These are phyloP conservation scores for Plantago elongata DNA, from an alignment of 257 asterid genomes.

Conservation along the genomic window DNA sequence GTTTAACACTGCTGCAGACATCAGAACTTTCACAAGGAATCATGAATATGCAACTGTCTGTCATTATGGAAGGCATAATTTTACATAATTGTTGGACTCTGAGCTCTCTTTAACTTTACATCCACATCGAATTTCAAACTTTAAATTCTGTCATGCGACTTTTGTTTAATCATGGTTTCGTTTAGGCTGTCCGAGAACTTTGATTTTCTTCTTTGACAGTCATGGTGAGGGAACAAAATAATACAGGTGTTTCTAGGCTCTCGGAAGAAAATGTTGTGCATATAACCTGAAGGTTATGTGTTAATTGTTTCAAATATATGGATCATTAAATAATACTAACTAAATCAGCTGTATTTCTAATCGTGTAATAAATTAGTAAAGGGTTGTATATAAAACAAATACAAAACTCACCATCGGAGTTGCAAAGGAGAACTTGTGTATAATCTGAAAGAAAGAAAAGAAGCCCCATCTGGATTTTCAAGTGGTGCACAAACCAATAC, in stretches of 20 bases:
- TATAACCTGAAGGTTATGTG: conserved; percentile 15
- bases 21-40: conserved; percentile 25
- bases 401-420: conserved; percentile 18
- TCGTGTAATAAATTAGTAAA: conserved; percentile 4
- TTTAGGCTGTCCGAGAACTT: conserved; percentile 21
- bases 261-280: conserved; percentile 15
- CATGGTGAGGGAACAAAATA: conserved; percentile 13
- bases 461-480: conserved; percentile 19
- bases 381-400: conserved; percentile 4
- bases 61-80: conserved; percentile 27
- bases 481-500: conserved; percentile 22
- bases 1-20: conserved; percentile 20
- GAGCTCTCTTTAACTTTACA: conserved; percentile 32
- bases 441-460: conserved; percentile 26
- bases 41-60: conserved; percentile 20
- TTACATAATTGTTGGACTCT: conserved; percentile 33
- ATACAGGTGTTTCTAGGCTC: conserved; percentile 20
- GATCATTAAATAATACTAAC: conserved; percentile 3
- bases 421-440: conserved; percentile 24
- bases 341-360: conserved; percentile 12
- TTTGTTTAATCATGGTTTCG: conserved; percentile 24
- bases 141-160: conserved; percentile 16
- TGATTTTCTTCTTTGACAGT: conserved; percentile 6
- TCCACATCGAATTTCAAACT: conserved; percentile 23
- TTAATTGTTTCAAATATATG: background rate